Percentiles rank a stretch among this genome's conserved stretches.
Conservation (phyloP, 2,329 filamentous ascomycete species). For the Alternaria hordeiaustralica region DNA sequence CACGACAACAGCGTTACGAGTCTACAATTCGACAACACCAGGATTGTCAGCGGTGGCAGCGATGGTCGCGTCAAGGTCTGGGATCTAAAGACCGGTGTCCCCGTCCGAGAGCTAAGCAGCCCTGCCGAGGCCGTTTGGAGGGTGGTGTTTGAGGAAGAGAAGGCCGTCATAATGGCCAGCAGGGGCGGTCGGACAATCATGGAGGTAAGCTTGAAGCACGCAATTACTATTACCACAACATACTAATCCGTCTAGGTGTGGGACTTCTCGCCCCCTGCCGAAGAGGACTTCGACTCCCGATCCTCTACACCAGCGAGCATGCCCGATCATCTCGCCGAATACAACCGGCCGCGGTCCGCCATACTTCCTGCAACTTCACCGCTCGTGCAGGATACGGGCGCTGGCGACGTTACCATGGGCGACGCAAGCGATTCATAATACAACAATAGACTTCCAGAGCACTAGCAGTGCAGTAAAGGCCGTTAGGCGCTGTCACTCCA, state of each 20-base stretch:
- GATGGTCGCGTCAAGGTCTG: slow-evolving; percentile 99
- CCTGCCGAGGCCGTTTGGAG: slow-evolving; percentile 97
- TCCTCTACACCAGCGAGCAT: slow-evolving; percentile 53
- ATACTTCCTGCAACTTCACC: slow-evolving; percentile 34
- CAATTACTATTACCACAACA: slow-evolving; percentile 2
- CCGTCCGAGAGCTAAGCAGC: slow-evolving; percentile 88
- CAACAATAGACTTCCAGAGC: neutral
- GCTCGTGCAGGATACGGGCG: slow-evolving; percentile 28
- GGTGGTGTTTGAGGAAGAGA: slow-evolving; percentile 97
- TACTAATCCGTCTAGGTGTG: slow-evolving; percentile 71
- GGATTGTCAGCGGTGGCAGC: slow-evolving; percentile 93
- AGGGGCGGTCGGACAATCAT: slow-evolving; percentile 87
- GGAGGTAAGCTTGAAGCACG: slow-evolving; percentile 71
- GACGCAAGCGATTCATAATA: slow-evolving; percentile 30
- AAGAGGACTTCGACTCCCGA: slow-evolving; percentile 52
- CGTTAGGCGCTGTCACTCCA: neutral
- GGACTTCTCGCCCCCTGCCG: slow-evolving; percentile 84
- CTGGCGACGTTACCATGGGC: slow-evolving; percentile 41
- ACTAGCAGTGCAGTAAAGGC: slow-evolving; percentile 1
- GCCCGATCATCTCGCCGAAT: slow-evolving; percentile 47
- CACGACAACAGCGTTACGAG: slow-evolving; percentile 99
- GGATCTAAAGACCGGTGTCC: slow-evolving; percentile 89
- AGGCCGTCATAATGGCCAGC: slow-evolving; percentile 93
- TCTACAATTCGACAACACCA: slow-evolving; percentile 93
- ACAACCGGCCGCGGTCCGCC: slow-evolving; percentile 42